Evolutionary conservation across 1,284 basidiomycete genomes (phyloP).

Genomic region (Ceratobasidium sp.): DNA sequence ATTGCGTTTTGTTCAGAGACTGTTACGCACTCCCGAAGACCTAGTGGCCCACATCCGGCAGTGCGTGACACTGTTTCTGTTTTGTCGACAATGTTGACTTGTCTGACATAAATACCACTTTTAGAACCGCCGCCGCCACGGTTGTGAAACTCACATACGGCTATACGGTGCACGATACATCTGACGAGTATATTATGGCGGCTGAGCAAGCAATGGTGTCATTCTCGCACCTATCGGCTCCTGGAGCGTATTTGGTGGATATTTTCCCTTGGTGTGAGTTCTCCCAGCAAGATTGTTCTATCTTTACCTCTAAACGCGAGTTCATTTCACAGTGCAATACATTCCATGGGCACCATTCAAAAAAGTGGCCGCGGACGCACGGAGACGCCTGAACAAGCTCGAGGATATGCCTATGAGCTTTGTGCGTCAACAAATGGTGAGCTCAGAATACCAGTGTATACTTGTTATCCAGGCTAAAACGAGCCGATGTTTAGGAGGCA

Average conservation of each 20-base stretch:
- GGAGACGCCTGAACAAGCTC: not conserved
- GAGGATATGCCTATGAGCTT: conserved; percentile 15
- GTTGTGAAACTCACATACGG: conserved; percentile 41
- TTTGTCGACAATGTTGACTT: not conserved
- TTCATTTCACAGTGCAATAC: conserved; percentile 13
- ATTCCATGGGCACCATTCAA: conserved; percentile 28
- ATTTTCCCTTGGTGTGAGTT: conserved; percentile 28
- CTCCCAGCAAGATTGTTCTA: not conserved
- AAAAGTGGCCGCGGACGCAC: not conserved
- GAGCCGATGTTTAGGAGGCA: not conserved
- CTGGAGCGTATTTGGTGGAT: conserved; percentile 28
- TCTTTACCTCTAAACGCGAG: not conserved
- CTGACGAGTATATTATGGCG: conserved; percentile 19
- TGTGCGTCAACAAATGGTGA: conserved; percentile 17
- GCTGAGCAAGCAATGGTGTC: conserved; percentile 18
- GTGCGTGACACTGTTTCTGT: not conserved
- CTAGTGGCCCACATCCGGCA: conserved; percentile 27
- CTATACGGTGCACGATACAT: conserved; percentile 10
- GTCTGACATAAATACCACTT: not conserved
- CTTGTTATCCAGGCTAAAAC: too few relatives aligned
- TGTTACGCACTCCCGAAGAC: conserved; percentile 8
- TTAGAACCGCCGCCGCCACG: conserved; percentile 15
- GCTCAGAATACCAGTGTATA: not conserved
- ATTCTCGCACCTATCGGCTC: not conserved
- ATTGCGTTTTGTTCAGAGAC: not conserved